These are phyloP conservation scores for Apiospora saccharicola DNA, from an alignment of 2,329 filamentous ascomycete genomes.

Conservation along the genomic window DNA sequence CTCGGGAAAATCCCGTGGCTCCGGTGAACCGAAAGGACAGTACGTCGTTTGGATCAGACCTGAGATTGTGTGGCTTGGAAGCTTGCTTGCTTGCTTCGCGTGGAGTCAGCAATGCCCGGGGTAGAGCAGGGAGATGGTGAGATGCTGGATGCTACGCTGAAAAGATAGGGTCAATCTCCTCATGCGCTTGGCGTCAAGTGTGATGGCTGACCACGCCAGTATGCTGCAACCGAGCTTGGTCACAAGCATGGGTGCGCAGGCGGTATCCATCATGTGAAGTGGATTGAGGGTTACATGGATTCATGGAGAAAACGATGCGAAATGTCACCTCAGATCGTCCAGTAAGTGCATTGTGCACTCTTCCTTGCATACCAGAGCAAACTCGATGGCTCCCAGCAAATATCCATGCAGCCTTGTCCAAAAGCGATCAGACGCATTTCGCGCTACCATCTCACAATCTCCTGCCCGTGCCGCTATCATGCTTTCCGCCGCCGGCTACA, in stretches of 20 bases:
- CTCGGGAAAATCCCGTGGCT: neutral
- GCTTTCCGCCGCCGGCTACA: neutral
- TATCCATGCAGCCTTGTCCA: neutral
- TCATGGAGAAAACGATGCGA: neutral
- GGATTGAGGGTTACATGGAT: neutral
- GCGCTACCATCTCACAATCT: neutral
- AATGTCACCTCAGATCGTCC: neutral
- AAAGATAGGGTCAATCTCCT: conserved; percentile 6
- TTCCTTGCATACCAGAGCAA: neutral
- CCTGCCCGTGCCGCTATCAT: neutral
- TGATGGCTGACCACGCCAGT: neutral
- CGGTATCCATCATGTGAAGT: neutral
- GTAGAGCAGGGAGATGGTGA: neutral
- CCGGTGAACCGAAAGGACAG: neutral
- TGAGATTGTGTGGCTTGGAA: neutral
- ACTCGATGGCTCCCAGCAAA: neutral
- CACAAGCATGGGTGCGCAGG: neutral
- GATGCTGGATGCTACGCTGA: conserved; percentile 3
- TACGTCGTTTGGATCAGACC: neutral
- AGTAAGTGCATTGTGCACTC: neutral
- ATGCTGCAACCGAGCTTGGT: neutral
- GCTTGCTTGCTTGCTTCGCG: neutral
- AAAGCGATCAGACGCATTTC: neutral
- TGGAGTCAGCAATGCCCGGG: neutral
- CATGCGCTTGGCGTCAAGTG: neutral